Evolutionary conservation across 805 yeast species (phyloP).

Genomic region (Spathaspora girioi): DNA sequence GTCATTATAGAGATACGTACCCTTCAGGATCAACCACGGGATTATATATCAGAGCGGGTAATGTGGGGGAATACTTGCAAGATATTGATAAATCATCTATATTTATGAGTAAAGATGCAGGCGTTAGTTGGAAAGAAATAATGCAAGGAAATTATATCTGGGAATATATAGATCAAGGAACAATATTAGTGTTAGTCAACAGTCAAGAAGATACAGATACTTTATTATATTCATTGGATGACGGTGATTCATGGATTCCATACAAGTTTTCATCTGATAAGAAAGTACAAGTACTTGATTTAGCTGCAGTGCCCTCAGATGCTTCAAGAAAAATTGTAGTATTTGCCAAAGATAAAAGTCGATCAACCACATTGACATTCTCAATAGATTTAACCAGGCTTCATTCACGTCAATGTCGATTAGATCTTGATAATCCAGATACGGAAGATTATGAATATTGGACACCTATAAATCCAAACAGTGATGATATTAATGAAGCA

Average conservation of each 20-base stretch:
- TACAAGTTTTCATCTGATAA: slow-evolving; percentile 53
- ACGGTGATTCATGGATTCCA: slow-evolving; percentile 73
- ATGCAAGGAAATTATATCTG: slow-evolving; percentile 75
- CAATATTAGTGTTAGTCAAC: slow-evolving; percentile 68
- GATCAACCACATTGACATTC: slow-evolving; percentile 49
- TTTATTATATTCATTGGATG: slow-evolving; percentile 67
- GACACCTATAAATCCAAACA: slow-evolving; percentile 37
- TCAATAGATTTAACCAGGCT: slow-evolving; percentile 34
- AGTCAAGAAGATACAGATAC: slow-evolving; percentile 55
- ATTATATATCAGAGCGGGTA: slow-evolving; percentile 83
- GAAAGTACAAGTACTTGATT: slow-evolving; percentile 57
- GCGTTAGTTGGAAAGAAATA: slow-evolving; percentile 83
- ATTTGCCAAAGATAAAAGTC: slow-evolving; percentile 41
- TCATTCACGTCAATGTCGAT: slow-evolving; percentile 36
- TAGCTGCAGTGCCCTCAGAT: slow-evolving; percentile 89
- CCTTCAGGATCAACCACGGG: slow-evolving; percentile 91
- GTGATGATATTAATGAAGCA: slow-evolving; percentile 17
- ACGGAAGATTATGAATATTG: slow-evolving; percentile 41
- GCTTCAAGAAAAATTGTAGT: slow-evolving; percentile 74
- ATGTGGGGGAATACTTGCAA: slow-evolving; percentile 65
- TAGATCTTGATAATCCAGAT: slow-evolving; percentile 39
- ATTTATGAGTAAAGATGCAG: slow-evolving; percentile 83
- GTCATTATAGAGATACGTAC: slow-evolving; percentile 59
- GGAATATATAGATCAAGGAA: slow-evolving; percentile 97
- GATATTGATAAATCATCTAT: slow-evolving; percentile 49